Conservation (phyloP, 352 stramenopile genomes). For the Globisporangium nodosum region DNA sequence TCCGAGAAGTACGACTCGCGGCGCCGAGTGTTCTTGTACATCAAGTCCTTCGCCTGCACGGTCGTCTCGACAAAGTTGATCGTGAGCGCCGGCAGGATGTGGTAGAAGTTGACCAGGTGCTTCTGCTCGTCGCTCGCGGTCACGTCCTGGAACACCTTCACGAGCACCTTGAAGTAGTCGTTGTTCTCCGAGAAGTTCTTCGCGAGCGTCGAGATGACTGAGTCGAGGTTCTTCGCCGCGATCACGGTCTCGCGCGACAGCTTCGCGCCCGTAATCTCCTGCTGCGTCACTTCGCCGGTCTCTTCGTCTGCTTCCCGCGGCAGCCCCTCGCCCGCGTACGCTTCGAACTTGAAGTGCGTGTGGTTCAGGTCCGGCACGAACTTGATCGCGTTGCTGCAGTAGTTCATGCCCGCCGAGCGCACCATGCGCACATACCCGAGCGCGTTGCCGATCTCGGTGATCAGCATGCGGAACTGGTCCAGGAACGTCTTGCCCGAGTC, state of each 20-base stretch:
- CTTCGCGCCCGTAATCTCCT: conserved; percentile 51
- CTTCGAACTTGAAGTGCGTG: conserved; percentile 79
- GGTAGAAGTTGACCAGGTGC: conserved; percentile 91
- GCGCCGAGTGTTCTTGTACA: conserved; percentile 93
- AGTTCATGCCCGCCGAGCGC: conserved; percentile 89
- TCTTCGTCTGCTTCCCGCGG: conserved; percentile 58
- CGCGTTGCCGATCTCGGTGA: conserved; percentile 92
- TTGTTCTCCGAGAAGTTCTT: conserved; percentile 91
- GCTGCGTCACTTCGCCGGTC: conserved; percentile 33
- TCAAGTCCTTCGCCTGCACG: conserved; percentile 91
- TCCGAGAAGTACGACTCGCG: conserved; percentile 94
- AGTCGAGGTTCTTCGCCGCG: conserved; percentile 83
- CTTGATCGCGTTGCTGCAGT: conserved; percentile 90
- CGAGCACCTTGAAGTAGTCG: conserved; percentile 91
- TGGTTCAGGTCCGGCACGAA: conserved; percentile 90
- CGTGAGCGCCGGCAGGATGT: conserved; percentile 82
- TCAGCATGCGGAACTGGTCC: conserved; percentile 88
- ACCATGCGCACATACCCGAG: conserved; percentile 94
- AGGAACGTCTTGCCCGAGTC: conserved; percentile 86
- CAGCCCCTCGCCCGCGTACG: conserved; percentile 55
- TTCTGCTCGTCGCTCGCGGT: conserved; percentile 84
- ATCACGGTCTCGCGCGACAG: conserved; percentile 76
- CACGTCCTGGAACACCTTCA: conserved; percentile 88
- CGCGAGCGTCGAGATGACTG: conserved; percentile 78
- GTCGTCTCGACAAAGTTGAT: conserved; percentile 90